Evolutionary conservation across 208 protist genomes (phyloP), one percentile per base, ranked within the genome.

Genomic region (Acanthamoeba healyi): DNA sequence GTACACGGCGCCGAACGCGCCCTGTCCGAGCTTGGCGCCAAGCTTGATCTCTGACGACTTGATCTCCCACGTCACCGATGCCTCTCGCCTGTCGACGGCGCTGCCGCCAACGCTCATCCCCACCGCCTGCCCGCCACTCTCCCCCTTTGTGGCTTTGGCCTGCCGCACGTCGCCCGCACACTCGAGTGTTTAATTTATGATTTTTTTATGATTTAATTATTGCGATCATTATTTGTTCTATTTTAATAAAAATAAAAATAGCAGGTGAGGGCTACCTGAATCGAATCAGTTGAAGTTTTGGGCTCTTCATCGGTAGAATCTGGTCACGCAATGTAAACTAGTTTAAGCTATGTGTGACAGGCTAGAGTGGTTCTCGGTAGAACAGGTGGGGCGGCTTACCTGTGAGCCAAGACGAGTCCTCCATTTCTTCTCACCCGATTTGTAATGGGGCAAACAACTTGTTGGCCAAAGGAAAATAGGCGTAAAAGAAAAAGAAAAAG

Each of bases 1-100:
- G 77, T 86, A 86, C 4, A 91, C 84, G 15, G 40, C 84, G 17
- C 84, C 84, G 40, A 91, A 91, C 26, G 84, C 84, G 54, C 84
- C 84, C 67, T 91, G 54, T 10, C 84, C 84, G 26, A 91, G 84
- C 32, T 46, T 58, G 24, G 26, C 54, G 56, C 84, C 84, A 5
- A 91, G 32, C 7, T 46, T n/a, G 42, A 91, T 91, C 84, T 91
- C 84, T 17, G 42, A 58, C 32, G 84, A 70, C 51, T 67, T 58
- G 51, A 91, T 42, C 84, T 91, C 84, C 84, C 84, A 91, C 15
- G 77, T 86, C 7, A n/a, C 34, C 26, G 22, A n/a, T 22, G 24
- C 77, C n/a, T 86, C 34, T 10, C 63, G 6, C 26, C 15, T 4
- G 5, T 72, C 63, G 9, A 40, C 14, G 10, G 26, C 63, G 63